Percentiles rank a stretch among this genome's conserved stretches.
These are phyloP conservation scores for Mycena kentingensis DNA, from an alignment of 768 basidiomycete genomes.

Conservation along the genomic window DNA sequence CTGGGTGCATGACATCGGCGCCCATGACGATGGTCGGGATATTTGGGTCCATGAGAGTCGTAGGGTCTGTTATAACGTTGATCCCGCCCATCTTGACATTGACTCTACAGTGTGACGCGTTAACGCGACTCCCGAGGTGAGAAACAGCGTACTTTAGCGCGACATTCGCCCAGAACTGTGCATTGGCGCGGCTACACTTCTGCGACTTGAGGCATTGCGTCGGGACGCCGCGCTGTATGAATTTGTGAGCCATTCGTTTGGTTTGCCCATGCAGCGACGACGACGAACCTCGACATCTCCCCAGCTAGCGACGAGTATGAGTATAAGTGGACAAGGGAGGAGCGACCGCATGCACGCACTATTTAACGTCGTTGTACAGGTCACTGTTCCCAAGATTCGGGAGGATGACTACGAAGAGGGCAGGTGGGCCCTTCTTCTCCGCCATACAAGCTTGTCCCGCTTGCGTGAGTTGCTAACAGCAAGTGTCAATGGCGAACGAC, in stretches of 20 bases:
- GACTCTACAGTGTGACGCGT: conserved; percentile 46
- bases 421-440: conserved; percentile 40
- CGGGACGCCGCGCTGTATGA: conserved; percentile 61
- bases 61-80: conserved; percentile 72
- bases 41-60: conserved; percentile 65
- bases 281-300: conserved; percentile 61
- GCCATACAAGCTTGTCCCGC: conserved; percentile 38
- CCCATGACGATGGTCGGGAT: conserved; percentile 84
- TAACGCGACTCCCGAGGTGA: conserved; percentile 1
- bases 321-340: conserved; percentile 14
- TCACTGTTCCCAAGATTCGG: conserved; percentile 76
- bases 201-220: conserved; percentile 75
- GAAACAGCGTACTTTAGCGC: conserved; percentile 64
- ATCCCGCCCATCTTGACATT: conserved; percentile 86
- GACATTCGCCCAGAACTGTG: conserved; percentile 82
- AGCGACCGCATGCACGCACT: conserved; percentile 53
- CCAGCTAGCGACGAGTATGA: conserved; percentile 47
- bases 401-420: conserved; percentile 63
- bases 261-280: conserved; percentile 18
- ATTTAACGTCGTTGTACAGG: conserved; percentile 75
- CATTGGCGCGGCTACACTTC: conserved; percentile 66
- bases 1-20: conserved; percentile 32
- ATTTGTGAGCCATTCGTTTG: background rate
- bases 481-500: too few species aligned
- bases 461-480: too few species aligned